phyloP scores from a whole-genome alignment of 306 rosid genomes.

The Lathyrus aphaca region DNA sequence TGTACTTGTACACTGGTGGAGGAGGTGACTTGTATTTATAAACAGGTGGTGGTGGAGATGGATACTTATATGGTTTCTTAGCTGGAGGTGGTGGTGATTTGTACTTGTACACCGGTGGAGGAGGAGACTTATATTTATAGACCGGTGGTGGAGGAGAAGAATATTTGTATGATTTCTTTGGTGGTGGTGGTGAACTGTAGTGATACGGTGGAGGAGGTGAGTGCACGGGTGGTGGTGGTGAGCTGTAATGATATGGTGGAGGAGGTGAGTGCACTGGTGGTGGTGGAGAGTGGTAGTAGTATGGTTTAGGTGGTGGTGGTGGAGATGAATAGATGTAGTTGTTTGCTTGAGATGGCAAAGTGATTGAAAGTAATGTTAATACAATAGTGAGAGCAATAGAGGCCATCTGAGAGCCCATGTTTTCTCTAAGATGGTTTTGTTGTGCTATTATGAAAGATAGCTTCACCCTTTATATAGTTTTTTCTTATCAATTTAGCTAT shows the following conservation, averaged over 20 bases:
- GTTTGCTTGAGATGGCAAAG: slow-evolving; percentile 34
- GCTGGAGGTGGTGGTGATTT: background rate
- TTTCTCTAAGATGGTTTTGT: slow-evolving; percentile 36
- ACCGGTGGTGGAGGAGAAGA: background rate
- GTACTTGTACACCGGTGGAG: slow-evolving; percentile 12
- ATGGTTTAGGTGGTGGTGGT: slow-evolving; percentile 36
- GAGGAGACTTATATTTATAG: slow-evolving; percentile 13
- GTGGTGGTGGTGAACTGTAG: background rate
- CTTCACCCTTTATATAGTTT: slow-evolving; percentile 55
- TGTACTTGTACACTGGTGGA: slow-evolving; percentile 21
- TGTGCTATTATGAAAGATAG: slow-evolving; percentile 24
- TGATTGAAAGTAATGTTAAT: slow-evolving; percentile 46
- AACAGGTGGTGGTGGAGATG: slow-evolving; percentile 15
- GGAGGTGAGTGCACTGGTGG: slow-evolving; percentile 34
- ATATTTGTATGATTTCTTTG: slow-evolving; percentile 17
- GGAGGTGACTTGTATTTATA: slow-evolving; percentile 23
- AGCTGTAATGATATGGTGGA: slow-evolving; percentile 27
- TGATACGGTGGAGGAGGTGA: background rate
- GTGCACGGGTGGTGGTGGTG: slow-evolving; percentile 33
- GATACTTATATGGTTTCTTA: background rate
- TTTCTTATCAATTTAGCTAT: slow-evolving; percentile 33
- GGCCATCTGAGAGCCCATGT: slow-evolving; percentile 56
- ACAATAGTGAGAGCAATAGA: slow-evolving; percentile 45
- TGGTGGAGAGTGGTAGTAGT: slow-evolving; percentile 26
- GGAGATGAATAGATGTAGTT: slow-evolving; percentile 52